Evolutionary conservation across 768 basidiomycete genomes (phyloP), one percentile per base, ranked within the genome.

Genomic region (Macrocybe gigantea): DNA sequence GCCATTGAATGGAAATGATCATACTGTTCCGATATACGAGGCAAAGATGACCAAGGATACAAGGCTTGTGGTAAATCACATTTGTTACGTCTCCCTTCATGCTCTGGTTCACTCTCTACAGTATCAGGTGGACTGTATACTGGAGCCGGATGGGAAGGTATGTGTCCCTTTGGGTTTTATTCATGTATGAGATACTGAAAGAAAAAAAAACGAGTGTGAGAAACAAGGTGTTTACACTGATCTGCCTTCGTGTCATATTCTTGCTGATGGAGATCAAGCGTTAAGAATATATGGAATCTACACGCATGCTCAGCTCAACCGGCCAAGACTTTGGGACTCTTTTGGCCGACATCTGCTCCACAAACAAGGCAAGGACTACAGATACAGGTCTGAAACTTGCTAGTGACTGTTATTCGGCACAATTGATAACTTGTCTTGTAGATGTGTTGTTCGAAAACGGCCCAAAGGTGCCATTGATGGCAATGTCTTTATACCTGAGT

Each of bases 31-130:
- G 0, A 73, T 87, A 7, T 86, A 73, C 45, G 83, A 85, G 56
- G 85, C 85, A 0, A 85, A 83, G 58, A 79, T 85, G 72, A 77
- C 75, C 7, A 55, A 66, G 0, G 77, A 81, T 51, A 57, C 70
- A 15, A 64, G 78, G 8, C 60, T 83, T 15, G 67, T 83, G 1
- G 79, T 80, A 55, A 5, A 74, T 61, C 35, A 15, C 8, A 36
- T 38, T 12, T 12, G 11, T 11, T 38, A 11, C 36, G 36, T 38
- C 36, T 38, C 36, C 36, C 36, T 38, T 43, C 13, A 38, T 29
- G 12, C 44, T 7, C n/a, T 12, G 30, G 38, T 54, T 9, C 59
- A 31, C 29, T 1, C 9, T 5, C 8, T 41, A 14, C 44, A 78
- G 76, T 78, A 79, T 51, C 76, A 76, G 56, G 53, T 79, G 1